Evolutionary conservation across 805 yeast genomes (phyloP), one percentile per base, ranked within the genome.

Genomic region (Peterozyma toletana): DNA sequence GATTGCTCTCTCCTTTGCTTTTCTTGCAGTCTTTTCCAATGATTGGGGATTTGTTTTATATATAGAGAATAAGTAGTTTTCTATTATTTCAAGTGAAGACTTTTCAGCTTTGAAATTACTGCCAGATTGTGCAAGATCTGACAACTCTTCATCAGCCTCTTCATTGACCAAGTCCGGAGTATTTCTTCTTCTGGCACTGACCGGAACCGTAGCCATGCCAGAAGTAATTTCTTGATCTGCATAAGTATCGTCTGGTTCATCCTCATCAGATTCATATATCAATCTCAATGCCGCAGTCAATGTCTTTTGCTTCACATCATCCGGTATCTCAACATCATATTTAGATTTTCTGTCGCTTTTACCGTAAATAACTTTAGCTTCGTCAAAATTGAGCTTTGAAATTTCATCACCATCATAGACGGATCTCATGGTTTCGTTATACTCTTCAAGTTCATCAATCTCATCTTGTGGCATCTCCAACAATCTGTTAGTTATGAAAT

Each of bases 241-340:
- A 54, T 81, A 77, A 0, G 90, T 81, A 51, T 86, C 95, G 56
- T 87, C 96, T 2, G 83, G 80, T 53, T 87, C 96, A 58, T 86
- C 95, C 50, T 87, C 96, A 53, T 86, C 91, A 7, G 78, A 71
- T 37, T 83, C 83, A 51, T 84, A 83, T 48, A 86, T 63, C 48
- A 84, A 58, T 37, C 78, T 64, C 49, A 85, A 60, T 1, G 90
- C 89, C 41, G 54, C 53, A 0, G 72, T 63, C 37, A 84, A 58
- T 0, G 86, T 79, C 50, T 67, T 74, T 53, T 80, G 75, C 53
- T 73, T 75, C n/a, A 77, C 53, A 30, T 73, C 77, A 44, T 67
- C 73, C n/a, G 49, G 48, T 9, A 50, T 41, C 27, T 27, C 52
- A 30, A 27, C 46, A 30, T 31, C 48, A 42, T 18, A 46, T 1